Conservation (phyloP, 148 eudicot genomes). For the Rheum nobile region DNA sequence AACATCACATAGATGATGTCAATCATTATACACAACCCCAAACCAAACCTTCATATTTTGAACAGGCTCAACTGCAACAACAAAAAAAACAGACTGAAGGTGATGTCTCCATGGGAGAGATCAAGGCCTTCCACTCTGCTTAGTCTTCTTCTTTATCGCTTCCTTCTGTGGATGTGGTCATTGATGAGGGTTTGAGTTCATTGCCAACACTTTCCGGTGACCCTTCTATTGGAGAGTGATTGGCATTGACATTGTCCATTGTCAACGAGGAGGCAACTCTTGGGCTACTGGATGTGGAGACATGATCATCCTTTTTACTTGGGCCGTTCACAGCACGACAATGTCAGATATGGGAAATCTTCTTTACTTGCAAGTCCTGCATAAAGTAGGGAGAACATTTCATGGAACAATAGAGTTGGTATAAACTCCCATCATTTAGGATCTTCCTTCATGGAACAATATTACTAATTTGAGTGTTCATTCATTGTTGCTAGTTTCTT, state of each 20-base stretch:
- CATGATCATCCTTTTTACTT: conserved; percentile 28
- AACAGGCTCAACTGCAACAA: not conserved
- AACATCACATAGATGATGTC: not conserved
- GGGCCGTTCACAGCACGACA: conserved; percentile 77
- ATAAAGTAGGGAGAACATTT: not conserved
- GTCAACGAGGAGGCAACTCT: conserved; percentile 15
- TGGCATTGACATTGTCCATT: conserved; percentile 15
- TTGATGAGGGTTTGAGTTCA: not conserved
- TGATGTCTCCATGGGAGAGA: not conserved
- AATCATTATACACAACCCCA: not conserved
- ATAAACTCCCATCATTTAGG: no score
- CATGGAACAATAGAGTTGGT: no score
- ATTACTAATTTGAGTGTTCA: no score
- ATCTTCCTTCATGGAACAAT: no score
- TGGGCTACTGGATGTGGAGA: conserved; percentile 24
- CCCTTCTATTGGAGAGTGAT: conserved; percentile 17
- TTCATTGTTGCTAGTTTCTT: no score
- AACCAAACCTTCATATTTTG: not conserved
- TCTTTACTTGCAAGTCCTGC: conserved; percentile 93
- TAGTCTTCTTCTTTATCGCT: not conserved
- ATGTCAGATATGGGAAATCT: conserved; percentile 67
- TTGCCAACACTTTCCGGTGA: conserved; percentile 8
- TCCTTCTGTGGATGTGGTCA: not conserved
- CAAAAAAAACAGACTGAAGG: not conserved
- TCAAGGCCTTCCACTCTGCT: not conserved